Base-by-base conservation (phyloP, 1,284 basidiomycete genomes). In the Ceratobasidium sp. region DNA sequence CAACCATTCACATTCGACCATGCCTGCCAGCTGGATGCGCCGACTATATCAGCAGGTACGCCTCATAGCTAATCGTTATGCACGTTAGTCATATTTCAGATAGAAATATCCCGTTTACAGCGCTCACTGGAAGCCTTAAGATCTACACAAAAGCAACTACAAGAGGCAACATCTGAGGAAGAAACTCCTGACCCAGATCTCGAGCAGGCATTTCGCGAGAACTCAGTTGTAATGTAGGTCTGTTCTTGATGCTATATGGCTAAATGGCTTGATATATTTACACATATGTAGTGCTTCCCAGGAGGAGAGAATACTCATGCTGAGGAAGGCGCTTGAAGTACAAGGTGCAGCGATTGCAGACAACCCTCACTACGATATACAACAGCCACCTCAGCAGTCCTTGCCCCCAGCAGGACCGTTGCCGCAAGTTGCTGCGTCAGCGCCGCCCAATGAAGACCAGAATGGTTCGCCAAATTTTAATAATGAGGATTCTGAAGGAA, bases 21-120 rank as follows among this genome's bases (percentile, higher is more conserved):
- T 12, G 73, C 73, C 1, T 50, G 50, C 32, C 69, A 74, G 46
- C 73, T 74, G 18, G 65, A 67, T 50, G 34, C 71, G 4, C 61
- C 73, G 10, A 67, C 62, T 26, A 74, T 74, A 36, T 36, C 70
- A 9, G 71, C 57, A 39, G 73, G 70, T 74, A 61, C 18, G 52
- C 12, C 18, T 32, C 39, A 43, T 16, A 8, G 26, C 12, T 21
- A 12, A 36, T 23, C 30, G 41, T 23, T 9, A 21, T 23, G 1
- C 16, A 12, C 18, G 12, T 32, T 6, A n/a, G 30, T 26, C 36
- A 21, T 53, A 9, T 28, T 23, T 59, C 14, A 16, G n/a, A 30
- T 32, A 74, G 70, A 74, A 46, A 74, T 74, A 26, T 39, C 70
- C 41, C 60, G 70, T 28, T 52, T 72, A 36, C 73, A 74, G n/a